Conservation (phyloP, 257 asterid species). For the Gardenia jasminoides region DNA sequence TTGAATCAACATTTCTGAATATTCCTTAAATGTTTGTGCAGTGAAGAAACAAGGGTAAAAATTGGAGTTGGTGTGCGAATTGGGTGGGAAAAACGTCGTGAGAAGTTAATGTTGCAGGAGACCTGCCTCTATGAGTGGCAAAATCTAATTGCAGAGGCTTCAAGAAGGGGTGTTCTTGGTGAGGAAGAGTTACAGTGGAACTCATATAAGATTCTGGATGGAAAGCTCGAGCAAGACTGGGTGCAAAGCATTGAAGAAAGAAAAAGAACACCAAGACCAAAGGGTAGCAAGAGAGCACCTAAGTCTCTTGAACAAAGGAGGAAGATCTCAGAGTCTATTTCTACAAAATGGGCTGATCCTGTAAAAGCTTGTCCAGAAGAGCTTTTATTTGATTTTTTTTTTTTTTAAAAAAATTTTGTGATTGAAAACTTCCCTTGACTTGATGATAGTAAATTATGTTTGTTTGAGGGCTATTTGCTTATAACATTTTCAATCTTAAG, state of each 20-base stretch:
- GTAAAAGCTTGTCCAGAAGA: constrained; percentile 41
- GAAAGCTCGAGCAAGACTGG: constrained; percentile 71
- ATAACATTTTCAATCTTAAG: neutral
- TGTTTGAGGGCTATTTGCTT: neutral
- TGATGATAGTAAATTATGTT: neutral
- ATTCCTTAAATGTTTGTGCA: constrained; percentile 22
- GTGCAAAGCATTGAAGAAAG: constrained; percentile 60
- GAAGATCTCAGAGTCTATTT: constrained; percentile 81
- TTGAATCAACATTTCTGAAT: neutral
- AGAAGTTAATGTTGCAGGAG: constrained; percentile 70
- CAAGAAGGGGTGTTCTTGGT: constrained; percentile 61
- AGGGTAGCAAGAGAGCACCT: constrained; percentile 86
- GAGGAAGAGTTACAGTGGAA: constrained; percentile 85
- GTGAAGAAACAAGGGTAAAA: constrained; percentile 73
- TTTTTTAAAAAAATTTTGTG: neutral
- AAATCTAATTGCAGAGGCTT: constrained; percentile 70
- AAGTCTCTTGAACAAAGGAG: constrained; percentile 88
- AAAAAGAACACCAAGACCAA: constrained; percentile 40
- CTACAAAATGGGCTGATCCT: constrained; percentile 98
- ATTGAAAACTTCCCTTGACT: neutral
- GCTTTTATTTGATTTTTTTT: neutral
- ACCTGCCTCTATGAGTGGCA: constrained; percentile 79
- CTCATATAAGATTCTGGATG: constrained; percentile 52
- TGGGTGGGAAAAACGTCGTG: constrained; percentile 89
- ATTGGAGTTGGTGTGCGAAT: constrained; percentile 82